Conservation (phyloP, 345 rosid species). For the Acer yangbiense region DNA sequence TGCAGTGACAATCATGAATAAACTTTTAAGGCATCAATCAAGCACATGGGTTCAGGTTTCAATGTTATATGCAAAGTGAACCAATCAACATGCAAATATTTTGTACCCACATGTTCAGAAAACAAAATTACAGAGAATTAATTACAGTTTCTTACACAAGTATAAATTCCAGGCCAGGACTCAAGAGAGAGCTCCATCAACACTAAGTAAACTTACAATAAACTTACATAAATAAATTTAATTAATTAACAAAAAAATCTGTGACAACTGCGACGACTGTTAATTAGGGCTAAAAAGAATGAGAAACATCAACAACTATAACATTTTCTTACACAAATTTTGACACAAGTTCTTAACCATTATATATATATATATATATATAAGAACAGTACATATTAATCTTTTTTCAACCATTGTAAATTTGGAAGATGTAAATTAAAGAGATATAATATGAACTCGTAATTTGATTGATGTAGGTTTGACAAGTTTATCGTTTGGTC, state of each 20-base stretch:
- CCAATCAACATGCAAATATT: neutral
- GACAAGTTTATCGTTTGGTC: no score
- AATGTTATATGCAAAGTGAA: neutral
- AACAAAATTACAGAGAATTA: neutral
- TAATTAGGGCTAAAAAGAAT: neutral
- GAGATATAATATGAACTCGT: no score
- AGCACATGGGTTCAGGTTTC: conserved; percentile 18
- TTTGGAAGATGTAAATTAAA: no score
- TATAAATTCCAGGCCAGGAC: neutral
- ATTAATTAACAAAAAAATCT: no score
- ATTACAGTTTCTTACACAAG: neutral
- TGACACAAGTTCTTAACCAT: no score
- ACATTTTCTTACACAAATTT: no score
- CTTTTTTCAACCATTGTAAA: no score
- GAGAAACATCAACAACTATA: neutral
- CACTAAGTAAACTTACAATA: neutral
- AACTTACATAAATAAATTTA: neutral
- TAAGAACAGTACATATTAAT: no score
- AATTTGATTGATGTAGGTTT: no score
- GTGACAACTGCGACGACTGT: neutral
- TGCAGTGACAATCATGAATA: neutral
- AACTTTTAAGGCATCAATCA: conserved; percentile 10
- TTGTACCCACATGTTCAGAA: neutral
- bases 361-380: no score
- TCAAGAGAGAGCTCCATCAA: neutral